These are phyloP conservation scores for Leptosphaerulina australis DNA, from an alignment of 2,329 filamentous ascomycete genomes.

Conservation along the genomic window DNA sequence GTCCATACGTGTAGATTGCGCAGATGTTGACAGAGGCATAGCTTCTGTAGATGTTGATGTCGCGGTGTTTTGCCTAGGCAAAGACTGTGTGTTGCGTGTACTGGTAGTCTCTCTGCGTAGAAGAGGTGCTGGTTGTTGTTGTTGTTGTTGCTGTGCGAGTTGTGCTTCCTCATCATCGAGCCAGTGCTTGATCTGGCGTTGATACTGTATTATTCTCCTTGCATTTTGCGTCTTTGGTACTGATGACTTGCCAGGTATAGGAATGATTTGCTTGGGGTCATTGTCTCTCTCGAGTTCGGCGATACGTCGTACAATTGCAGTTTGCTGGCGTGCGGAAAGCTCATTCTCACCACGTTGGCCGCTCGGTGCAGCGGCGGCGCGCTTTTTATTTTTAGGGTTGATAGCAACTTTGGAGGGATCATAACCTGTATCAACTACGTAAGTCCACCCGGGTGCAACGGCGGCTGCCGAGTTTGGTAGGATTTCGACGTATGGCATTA, in stretches of 20 bases:
- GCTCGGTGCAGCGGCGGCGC: constrained; percentile 58
- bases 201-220: constrained; percentile 76
- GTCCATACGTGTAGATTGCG: constrained; percentile 14
- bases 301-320: constrained; percentile 79
- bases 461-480: constrained; percentile 72
- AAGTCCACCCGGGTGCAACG: constrained; percentile 86
- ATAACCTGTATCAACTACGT: constrained; percentile 76
- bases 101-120: constrained; percentile 23
- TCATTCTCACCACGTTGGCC: constrained; percentile 58
- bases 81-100: constrained; percentile 22
- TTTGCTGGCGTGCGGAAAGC: constrained; percentile 79
- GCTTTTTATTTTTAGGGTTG: constrained; percentile 66
- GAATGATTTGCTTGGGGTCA: constrained; percentile 59
- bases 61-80: constrained; percentile 34
- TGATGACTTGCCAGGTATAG: constrained; percentile 40
- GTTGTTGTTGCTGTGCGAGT: constrained; percentile 58
- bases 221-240: constrained; percentile 64
- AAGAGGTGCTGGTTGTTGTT: constrained; percentile 45
- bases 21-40: constrained; percentile 28
- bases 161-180: constrained; percentile 76
- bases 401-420: constrained; percentile 62
- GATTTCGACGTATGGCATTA: constrained; percentile 78
- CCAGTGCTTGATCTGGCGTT: constrained; percentile 84
- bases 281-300: constrained; percentile 79
- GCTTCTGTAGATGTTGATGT: constrained; percentile 34